phyloP scores from a whole-genome alignment of 805 yeast species.

The Priceomyces haplophilus region DNA sequence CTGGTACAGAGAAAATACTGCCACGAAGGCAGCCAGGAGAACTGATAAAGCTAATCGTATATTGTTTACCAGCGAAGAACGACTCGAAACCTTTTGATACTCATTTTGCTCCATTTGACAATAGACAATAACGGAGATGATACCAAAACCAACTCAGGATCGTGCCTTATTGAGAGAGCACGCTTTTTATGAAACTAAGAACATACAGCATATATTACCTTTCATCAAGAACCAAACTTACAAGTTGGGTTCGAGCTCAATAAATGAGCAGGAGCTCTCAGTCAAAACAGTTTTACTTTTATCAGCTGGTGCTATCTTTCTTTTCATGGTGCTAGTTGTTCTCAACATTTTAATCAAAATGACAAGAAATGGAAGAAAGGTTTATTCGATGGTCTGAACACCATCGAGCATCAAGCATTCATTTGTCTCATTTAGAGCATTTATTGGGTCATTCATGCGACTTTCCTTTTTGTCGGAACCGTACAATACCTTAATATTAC shows the following conservation, averaged over 20 bases:
- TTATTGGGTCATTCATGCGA: no score
- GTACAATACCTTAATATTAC: no score
- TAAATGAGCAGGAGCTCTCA: background rate
- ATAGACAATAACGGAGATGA: conserved; percentile 16
- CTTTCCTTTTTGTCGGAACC: no score
- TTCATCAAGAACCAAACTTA: conserved; percentile 22
- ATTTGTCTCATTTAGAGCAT: no score
- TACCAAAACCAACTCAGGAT: conserved; percentile 22
- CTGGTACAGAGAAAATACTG: background rate
- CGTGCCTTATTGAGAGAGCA: conserved; percentile 21
- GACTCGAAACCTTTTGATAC: no score
- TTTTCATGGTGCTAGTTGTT: background rate
- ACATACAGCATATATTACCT: conserved; percentile 21
- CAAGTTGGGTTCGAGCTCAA: conserved; percentile 7
- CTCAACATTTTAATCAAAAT: background rate
- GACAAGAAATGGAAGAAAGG: background rate
- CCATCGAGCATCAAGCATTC: background rate
- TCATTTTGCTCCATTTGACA: no score
- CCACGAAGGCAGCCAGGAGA: background rate
- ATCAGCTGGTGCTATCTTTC: background rate
- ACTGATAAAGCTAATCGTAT: background rate
- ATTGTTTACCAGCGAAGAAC: no score
- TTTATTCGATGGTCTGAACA: background rate
- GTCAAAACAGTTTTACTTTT: background rate
- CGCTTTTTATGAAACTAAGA: conserved; percentile 29